A percentile compares a stretch with the other conserved stretches of the same genome.
Evolutionary conservation across 441 rosid species (phyloP).

Genomic region (California macrophylla): DNA sequence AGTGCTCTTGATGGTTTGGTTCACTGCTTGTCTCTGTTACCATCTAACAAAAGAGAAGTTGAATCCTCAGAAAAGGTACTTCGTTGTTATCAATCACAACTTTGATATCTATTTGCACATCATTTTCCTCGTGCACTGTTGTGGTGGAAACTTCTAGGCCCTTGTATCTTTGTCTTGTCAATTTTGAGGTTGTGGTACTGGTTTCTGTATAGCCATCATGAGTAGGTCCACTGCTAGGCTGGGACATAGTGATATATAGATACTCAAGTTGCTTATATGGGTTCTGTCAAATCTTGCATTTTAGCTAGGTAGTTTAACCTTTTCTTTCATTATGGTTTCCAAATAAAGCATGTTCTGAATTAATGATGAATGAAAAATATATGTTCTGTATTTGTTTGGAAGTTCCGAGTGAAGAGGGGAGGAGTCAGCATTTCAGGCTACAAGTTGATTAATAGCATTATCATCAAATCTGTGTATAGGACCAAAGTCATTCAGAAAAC

Average conservation of each 20-base stretch:
- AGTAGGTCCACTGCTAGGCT: background rate
- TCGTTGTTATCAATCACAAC: constrained; percentile 13
- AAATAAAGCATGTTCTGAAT: background rate
- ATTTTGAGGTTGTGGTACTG: background rate
- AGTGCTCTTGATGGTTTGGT: constrained; percentile 58
- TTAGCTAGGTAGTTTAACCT: background rate
- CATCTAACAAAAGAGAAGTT: constrained; percentile 31
- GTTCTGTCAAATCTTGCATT: background rate
- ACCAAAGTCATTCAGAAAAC: background rate
- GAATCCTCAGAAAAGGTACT: constrained; percentile 38
- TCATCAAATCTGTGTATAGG: background rate
- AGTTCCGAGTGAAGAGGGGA: background rate
- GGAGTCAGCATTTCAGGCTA: background rate
- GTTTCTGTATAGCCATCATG: background rate
- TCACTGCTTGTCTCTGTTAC: constrained; percentile 63
- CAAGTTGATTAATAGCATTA: background rate
- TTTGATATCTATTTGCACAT: background rate
- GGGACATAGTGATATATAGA: constrained; percentile 4
- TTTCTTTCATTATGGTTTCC: background rate
- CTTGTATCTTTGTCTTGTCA: constrained; percentile 2
- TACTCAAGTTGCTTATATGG: constrained; percentile 1
- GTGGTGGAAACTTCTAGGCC: constrained; percentile 3
- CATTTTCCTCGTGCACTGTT: background rate
- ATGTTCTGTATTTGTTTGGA: background rate
- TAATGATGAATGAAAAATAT: background rate